Percentiles rank a stretch among this genome's conserved stretches.
phyloP scores from a whole-genome alignment of 2,329 filamentous ascomycete species.

The Aspergillus thermomutatus region DNA sequence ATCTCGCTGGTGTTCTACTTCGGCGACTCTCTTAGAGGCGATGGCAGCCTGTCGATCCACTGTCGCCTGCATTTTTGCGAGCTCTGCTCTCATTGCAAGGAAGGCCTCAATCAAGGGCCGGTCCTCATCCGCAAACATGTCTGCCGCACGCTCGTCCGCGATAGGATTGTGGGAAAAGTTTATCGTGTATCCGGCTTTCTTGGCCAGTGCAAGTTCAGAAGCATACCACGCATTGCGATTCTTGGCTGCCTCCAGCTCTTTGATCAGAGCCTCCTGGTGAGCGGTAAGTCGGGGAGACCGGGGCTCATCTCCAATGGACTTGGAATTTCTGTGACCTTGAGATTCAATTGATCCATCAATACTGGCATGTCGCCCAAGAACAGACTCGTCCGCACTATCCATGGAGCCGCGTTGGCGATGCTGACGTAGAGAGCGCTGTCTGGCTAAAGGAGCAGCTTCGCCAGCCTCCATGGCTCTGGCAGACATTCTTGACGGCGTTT shows the following conservation, averaged over 20 bases:
- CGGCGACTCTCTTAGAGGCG: constrained; percentile 84
- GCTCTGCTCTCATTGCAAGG: constrained; percentile 82
- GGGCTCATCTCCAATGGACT: constrained; percentile 41
- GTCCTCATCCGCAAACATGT: constrained; percentile 87
- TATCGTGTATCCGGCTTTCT: constrained; percentile 81
- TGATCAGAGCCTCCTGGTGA: constrained; percentile 63
- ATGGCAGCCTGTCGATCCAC: constrained; percentile 84
- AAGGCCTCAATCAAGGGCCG: constrained; percentile 88
- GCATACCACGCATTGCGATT: constrained; percentile 96
- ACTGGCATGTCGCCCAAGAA: constrained; percentile 40
- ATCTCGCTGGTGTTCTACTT: constrained; percentile 92
- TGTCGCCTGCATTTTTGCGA: constrained; percentile 83
- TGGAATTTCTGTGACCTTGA: constrained; percentile 38
- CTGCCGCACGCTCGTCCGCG: constrained; percentile 71
- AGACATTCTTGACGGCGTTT: constrained; percentile 41
- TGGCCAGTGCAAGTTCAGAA: constrained; percentile 86
- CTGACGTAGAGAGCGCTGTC: constrained; percentile 54
- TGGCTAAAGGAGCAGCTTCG: constrained; percentile 42
- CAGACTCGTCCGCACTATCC: constrained; percentile 64
- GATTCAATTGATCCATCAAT: constrained; percentile 40
- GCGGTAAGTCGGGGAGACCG: constrained; percentile 44
- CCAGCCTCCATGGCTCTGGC: constrained; percentile 47
- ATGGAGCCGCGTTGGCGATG: constrained; percentile 62
- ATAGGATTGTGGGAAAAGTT: constrained; percentile 67
- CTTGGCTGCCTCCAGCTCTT: constrained; percentile 80